A percentile compares a stretch with the other conserved stretches of the same genome.
Evolutionary conservation across 2,329 filamentous ascomycete species (phyloP).

Genomic region (Scleromitrula shiraiana): DNA sequence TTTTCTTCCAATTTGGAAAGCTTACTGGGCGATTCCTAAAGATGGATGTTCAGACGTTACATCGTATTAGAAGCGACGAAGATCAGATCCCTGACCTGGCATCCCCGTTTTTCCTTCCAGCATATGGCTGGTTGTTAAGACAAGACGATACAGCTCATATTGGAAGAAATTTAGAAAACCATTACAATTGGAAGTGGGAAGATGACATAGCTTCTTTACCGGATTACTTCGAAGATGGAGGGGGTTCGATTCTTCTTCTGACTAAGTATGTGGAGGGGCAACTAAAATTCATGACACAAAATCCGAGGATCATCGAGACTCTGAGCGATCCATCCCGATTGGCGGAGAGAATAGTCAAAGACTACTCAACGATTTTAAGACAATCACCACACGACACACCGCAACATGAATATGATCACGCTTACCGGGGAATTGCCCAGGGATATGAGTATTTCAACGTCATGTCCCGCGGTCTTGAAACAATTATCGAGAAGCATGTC

Average conservation of each 20-base stretch:
- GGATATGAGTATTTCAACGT: slow-evolving; percentile 38
- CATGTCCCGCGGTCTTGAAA: slow-evolving; percentile 36
- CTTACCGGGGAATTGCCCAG: slow-evolving; percentile 31
- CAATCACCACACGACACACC: slow-evolving; percentile 7
- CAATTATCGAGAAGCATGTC: slow-evolving; percentile 47
- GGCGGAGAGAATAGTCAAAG: slow-evolving; percentile 16
- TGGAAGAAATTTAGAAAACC: slow-evolving; percentile 28
- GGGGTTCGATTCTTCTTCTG: slow-evolving; percentile 38
- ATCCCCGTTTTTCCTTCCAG: slow-evolving; percentile 39
- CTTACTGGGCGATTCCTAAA: slow-evolving; percentile 45
- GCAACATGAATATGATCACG: slow-evolving; percentile 17
- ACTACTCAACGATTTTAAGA: slow-evolving; percentile 16
- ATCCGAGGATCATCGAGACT: slow-evolving; percentile 37
- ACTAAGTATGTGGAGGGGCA: slow-evolving; percentile 37
- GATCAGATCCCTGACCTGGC: slow-evolving; percentile 34
- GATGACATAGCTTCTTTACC: slow-evolving; percentile 22
- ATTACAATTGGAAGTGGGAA: slow-evolving; percentile 35
- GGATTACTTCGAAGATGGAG: slow-evolving; percentile 26
- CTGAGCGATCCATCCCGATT: slow-evolving; percentile 25
- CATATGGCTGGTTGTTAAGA: slow-evolving; percentile 34
- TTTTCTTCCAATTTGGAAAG: slow-evolving; percentile 33
- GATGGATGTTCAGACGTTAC: slow-evolving; percentile 38
- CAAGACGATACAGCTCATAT: slow-evolving; percentile 30
- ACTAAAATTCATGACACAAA: slow-evolving; percentile 34
- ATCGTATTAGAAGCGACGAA: slow-evolving; percentile 19